These are phyloP conservation scores for Coemansia sp. DNA, from an alignment of 192 early-diverging fungal genomes.

Conservation along the genomic window DNA sequence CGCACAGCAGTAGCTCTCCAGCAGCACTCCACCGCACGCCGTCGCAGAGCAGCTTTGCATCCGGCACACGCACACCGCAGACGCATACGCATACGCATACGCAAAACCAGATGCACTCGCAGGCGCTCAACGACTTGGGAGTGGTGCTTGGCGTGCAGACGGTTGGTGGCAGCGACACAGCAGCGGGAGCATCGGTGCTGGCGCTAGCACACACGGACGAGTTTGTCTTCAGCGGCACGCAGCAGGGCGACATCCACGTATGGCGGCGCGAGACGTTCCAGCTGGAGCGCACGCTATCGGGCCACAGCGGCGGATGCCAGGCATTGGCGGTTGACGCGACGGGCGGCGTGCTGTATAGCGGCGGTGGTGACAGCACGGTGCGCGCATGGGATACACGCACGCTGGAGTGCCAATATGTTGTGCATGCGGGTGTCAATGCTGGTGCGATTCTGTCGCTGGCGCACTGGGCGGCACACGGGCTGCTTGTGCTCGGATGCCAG, in stretches of 20 bases:
- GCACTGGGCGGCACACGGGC: conserved; percentile 57
- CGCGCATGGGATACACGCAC: conserved; percentile 68
- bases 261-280: conserved; percentile 60
- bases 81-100: not conserved
- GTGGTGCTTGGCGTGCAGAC: conserved; percentile 26
- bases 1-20: conserved; percentile 12
- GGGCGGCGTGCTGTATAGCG: conserved; percentile 25
- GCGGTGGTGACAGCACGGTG: conserved; percentile 69
- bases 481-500: conserved; percentile 71
- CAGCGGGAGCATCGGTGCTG: conserved; percentile 54
- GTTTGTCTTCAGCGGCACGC: conserved; percentile 69
- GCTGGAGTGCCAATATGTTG: conserved; percentile 61
- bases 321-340: conserved; percentile 17
- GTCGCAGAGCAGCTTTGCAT: conserved; percentile 30
- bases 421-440: conserved; percentile 70
- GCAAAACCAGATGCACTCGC: not conserved
- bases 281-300: conserved; percentile 38
- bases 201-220: conserved; percentile 61
- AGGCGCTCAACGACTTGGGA: conserved; percentile 10
- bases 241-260: conserved; percentile 66
- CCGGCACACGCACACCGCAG: conserved; percentile 16
- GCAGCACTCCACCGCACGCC: conserved; percentile 11
- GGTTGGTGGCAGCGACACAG: conserved; percentile 2
- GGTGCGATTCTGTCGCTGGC: conserved; percentile 71
- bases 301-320: conserved; percentile 39